Conservation (phyloP, 192 early-diverging fungal genomes). For the Umbelopsis sp. region DNA sequence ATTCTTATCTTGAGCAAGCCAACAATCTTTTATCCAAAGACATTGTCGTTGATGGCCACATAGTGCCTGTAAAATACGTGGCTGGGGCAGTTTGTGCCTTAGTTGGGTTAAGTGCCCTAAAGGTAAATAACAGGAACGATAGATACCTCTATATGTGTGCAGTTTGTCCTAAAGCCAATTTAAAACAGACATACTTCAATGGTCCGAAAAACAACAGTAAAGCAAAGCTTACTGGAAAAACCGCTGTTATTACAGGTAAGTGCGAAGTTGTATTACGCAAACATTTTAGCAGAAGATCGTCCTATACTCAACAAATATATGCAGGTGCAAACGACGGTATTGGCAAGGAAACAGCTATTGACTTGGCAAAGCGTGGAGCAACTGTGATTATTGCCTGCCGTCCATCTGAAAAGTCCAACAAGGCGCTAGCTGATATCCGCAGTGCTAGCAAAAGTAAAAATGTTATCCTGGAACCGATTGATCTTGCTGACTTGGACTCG, state of each 20-base stretch:
- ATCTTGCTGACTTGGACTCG: conserved; percentile 24
- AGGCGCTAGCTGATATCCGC: conserved; percentile 22
- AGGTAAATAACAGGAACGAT: neutral
- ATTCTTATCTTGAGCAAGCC: neutral
- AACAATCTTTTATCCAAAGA: neutral
- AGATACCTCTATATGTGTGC: neutral
- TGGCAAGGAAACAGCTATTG: conserved; percentile 23
- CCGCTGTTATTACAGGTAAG: conserved; percentile 11
- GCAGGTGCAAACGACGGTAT: conserved; percentile 27
- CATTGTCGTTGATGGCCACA: neutral
- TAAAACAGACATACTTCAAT: neutral
- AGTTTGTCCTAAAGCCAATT: neutral
- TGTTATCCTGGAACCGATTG: conserved; percentile 11
- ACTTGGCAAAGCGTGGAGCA: conserved; percentile 25
- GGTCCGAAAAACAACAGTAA: neutral
- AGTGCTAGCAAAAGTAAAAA: neutral
- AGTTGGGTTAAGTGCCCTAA: neutral
- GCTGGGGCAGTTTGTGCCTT: neutral
- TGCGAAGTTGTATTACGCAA: neutral
- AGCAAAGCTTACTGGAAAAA: neutral
- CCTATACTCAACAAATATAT: neutral
- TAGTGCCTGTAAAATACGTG: neutral
- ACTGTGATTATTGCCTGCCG: conserved; percentile 30
- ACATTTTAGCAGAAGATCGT: neutral
- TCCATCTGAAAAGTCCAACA: conserved; percentile 16